Conservation (phyloP, 2,329 filamentous ascomycete species). For the Aspergillus versicolor region DNA sequence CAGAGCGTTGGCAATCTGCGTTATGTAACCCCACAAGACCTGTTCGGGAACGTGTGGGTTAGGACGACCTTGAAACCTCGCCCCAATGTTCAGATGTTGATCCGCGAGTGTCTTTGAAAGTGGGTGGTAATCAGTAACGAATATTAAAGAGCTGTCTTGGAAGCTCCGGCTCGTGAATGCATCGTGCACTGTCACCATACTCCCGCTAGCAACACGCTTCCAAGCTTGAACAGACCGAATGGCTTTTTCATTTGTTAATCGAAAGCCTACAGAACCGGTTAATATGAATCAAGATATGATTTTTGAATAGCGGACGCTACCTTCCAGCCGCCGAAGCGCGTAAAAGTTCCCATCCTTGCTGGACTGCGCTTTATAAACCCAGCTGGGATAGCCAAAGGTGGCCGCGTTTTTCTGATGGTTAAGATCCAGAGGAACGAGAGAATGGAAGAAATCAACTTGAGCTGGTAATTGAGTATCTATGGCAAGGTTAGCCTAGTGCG, state of each 20-base stretch:
- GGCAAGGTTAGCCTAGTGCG: neutral
- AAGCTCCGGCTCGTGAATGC: constrained; percentile 93
- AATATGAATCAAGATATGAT: neutral
- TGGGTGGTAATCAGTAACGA: constrained; percentile 92
- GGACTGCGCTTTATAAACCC: constrained; percentile 92
- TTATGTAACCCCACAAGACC: constrained; percentile 85
- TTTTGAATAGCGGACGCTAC: constrained; percentile 35
- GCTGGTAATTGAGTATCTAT: constrained; percentile 68
- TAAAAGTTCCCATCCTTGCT: constrained; percentile 88
- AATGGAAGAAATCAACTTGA: constrained; percentile 83
- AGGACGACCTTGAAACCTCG: constrained; percentile 43
- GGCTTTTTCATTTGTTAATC: constrained; percentile 83
- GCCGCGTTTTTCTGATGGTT: constrained; percentile 73
- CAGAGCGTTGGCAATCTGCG: constrained; percentile 84
- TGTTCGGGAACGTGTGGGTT: constrained; percentile 64
- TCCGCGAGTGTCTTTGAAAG: constrained; percentile 87
- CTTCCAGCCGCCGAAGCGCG: constrained; percentile 81
- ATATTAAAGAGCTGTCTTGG: constrained; percentile 89
- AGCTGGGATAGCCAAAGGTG: constrained; percentile 84
- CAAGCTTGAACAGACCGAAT: constrained; percentile 84
- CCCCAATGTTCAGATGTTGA: constrained; percentile 57
- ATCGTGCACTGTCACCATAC: constrained; percentile 82
- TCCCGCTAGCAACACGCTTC: constrained; percentile 79
- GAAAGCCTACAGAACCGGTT: constrained; percentile 59
- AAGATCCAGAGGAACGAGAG: constrained; percentile 83